Evolutionary conservation across 108 stramenopile species (phyloP).

Genomic region (Cyclotella kingstonii): DNA sequence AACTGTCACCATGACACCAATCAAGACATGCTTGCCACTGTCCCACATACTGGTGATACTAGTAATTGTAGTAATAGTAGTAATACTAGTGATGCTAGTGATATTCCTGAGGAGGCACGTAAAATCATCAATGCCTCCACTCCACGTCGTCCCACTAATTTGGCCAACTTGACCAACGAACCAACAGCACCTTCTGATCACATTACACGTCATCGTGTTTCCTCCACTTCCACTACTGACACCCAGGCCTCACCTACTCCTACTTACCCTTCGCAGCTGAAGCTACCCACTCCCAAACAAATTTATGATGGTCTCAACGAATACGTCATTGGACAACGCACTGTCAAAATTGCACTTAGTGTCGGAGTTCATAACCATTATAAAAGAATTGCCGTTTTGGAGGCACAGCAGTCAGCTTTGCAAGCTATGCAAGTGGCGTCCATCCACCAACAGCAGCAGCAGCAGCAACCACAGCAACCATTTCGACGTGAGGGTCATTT

Average conservation of each 20-base stretch:
- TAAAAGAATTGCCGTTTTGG: slow-evolving; percentile 77
- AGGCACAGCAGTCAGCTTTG: slow-evolving; percentile 53
- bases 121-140: too few species aligned
- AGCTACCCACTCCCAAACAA: slow-evolving; percentile 76
- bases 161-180: slow-evolving; percentile 15
- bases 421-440: slow-evolving; percentile 31
- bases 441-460: slow-evolving; percentile 22
- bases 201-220: slow-evolving; percentile 46
- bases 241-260: slow-evolving; percentile 6
- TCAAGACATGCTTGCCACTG: too few species aligned
- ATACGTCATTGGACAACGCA: slow-evolving; percentile 94
- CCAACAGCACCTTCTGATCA: too few species aligned
- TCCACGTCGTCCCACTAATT: slow-evolving; percentile 26
- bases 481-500: slow-evolving; percentile 31
- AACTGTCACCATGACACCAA: too few species aligned
- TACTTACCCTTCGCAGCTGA: slow-evolving; percentile 6
- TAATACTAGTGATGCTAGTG: neutral
- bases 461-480: neutral
- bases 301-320: slow-evolving; percentile 87
- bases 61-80: neutral
- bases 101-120: too few species aligned
- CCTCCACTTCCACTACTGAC: slow-evolving; percentile 19
- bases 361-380: slow-evolving; percentile 98
- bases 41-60: too few species aligned
- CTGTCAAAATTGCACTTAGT: slow-evolving; percentile 91